A percentile compares a stretch with the other conserved stretches of the same genome.
phyloP scores from a whole-genome alignment of 1,284 basidiomycete species.

The Gomphus bonarii region DNA sequence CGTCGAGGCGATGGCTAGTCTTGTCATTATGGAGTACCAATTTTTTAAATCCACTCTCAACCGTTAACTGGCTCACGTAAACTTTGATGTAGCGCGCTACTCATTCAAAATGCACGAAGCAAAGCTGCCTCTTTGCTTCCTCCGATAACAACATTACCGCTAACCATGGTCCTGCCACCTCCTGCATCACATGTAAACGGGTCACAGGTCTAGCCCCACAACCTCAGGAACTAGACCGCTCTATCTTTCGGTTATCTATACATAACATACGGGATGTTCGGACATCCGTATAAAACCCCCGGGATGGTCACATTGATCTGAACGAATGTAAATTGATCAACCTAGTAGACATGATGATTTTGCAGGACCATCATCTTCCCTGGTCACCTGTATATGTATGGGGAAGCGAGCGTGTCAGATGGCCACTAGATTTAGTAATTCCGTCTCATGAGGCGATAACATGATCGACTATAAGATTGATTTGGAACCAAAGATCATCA shows the following conservation, averaged over 20 bases:
- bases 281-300: too few species aligned
- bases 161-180: slow-evolving; percentile 67
- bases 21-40: slow-evolving; percentile 84
- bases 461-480: too few species aligned
- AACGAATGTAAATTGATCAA: too few species aligned
- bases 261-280: too few species aligned
- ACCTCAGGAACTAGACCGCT: not conserved
- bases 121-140: slow-evolving; percentile 60
- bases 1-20: slow-evolving; percentile 94
- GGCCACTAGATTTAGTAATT: too few species aligned
- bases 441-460: too few species aligned
- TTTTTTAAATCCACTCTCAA: not conserved
- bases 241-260: not conserved
- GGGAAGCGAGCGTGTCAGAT: too few species aligned
- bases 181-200: slow-evolving; percentile 1
- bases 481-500: too few species aligned
- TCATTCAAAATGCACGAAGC: slow-evolving; percentile 78
- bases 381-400: too few species aligned
- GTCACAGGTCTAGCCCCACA: not conserved
- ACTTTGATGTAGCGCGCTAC: slow-evolving; percentile 38
- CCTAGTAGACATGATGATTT: too few species aligned
- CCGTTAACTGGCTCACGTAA: not conserved
- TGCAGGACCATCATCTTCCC: too few species aligned
- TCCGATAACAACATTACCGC: slow-evolving; percentile 74
- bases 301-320: too few species aligned